phyloP scores from a whole-genome alignment of 2,329 filamentous ascomycete genomes.

The Penicillium glabrum region DNA sequence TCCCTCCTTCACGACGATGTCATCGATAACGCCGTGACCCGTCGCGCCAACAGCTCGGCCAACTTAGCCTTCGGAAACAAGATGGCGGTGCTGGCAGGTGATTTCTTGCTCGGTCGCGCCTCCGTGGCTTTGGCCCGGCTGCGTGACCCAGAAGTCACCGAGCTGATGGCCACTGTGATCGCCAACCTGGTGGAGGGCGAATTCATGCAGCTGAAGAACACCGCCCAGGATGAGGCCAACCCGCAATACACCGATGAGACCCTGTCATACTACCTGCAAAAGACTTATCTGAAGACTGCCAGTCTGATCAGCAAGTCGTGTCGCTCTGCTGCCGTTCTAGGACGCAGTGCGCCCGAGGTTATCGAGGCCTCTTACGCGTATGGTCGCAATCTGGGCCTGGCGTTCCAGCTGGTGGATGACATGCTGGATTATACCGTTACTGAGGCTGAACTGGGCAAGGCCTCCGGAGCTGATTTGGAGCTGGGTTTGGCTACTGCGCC shows the following conservation, averaged over 20 bases:
- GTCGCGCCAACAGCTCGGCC: conserved; percentile 80
- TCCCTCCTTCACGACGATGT: conserved; percentile 98
- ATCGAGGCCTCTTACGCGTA: conserved; percentile 91
- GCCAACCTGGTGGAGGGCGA: conserved; percentile 97
- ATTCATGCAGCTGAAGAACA: conserved; percentile 99
- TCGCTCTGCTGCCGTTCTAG: conserved; percentile 82
- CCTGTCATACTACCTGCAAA: conserved; percentile 90
- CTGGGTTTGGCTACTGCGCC: conserved; percentile 92
- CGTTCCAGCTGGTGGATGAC: conserved; percentile 97
- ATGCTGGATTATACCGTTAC: conserved; percentile 95
- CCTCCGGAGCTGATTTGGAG: conserved; percentile 89
- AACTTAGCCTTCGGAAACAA: conserved; percentile 98
- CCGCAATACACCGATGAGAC: conserved; percentile 86
- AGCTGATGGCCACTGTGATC: conserved; percentile 92
- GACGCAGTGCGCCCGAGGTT: conserved; percentile 71
- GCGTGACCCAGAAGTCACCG: conserved; percentile 89
- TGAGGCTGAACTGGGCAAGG: conserved; percentile 85
- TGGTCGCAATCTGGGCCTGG: conserved; percentile 88
- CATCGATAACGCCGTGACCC: conserved; percentile 85
- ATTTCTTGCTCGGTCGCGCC: conserved; percentile 88
- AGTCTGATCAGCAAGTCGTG: conserved; percentile 96
- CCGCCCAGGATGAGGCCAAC: conserved; percentile 78
- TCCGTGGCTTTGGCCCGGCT: conserved; percentile 90
- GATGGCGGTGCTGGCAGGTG: conserved; percentile 97
- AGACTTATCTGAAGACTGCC: conserved; percentile 97